Conservation (phyloP, 2,329 filamentous ascomycete species). For the Pseudocercospora fuligena region DNA sequence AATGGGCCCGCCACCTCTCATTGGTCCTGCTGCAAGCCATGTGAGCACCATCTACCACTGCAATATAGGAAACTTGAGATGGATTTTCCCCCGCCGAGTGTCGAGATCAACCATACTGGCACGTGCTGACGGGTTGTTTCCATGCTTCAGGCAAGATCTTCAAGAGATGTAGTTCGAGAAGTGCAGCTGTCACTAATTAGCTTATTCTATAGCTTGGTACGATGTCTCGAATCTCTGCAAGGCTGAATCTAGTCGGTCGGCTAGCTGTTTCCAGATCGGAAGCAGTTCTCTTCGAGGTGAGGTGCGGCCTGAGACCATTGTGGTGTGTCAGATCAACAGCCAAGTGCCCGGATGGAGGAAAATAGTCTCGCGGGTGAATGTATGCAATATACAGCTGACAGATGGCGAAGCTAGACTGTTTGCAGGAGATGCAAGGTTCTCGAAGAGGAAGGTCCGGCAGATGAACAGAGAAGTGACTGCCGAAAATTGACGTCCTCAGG, state of each 20-base stretch:
- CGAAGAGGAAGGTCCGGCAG: not conserved
- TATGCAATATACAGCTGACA: conserved; percentile 1
- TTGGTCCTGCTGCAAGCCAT: not conserved
- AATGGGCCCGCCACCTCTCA: too few species aligned
- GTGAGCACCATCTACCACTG: not conserved
- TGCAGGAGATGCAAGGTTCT: not conserved
- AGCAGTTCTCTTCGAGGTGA: not conserved
- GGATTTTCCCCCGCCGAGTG: not conserved
- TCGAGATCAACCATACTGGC: not conserved
- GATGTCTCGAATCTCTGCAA: not conserved
- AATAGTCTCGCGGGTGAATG: not conserved
- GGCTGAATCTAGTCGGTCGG: not conserved
- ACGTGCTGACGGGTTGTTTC: not conserved
- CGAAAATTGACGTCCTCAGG: not conserved
- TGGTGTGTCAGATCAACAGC: not conserved
- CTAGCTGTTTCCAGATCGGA: not conserved
- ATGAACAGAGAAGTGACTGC: not conserved
- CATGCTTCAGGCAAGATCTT: not conserved
- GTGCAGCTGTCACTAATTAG: not conserved
- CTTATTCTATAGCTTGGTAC: not conserved
- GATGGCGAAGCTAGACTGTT: not conserved
- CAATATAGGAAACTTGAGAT: conserved; percentile 1
- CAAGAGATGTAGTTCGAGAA: not conserved
- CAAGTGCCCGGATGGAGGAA: conserved; percentile 1
- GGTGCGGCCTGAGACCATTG: not conserved